Evolutionary conservation across 2,329 filamentous ascomycete species (phyloP).

Genomic region (Bertia moriformis): DNA sequence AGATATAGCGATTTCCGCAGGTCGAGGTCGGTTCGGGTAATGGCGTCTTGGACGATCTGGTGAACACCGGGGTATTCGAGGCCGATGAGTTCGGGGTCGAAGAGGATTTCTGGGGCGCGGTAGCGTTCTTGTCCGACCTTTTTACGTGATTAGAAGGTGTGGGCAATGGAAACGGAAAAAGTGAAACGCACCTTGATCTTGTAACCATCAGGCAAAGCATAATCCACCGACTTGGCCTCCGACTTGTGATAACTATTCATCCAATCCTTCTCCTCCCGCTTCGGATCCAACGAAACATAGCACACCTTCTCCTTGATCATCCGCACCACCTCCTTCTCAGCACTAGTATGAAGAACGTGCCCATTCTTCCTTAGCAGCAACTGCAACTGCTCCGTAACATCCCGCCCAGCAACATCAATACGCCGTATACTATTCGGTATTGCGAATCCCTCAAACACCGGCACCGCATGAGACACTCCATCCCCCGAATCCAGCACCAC

Average conservation of each 20-base stretch:
- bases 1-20: constrained; percentile 84
- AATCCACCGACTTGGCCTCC: constrained; percentile 63
- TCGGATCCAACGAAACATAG: constrained; percentile 81
- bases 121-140: constrained; percentile 87
- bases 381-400: constrained; percentile 93
- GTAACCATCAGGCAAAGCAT: constrained; percentile 80
- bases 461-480: constrained; percentile 91
- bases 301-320: constrained; percentile 91
- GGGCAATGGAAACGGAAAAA: neutral
- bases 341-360: constrained; percentile 90
- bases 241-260: constrained; percentile 62
- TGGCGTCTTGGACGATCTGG: constrained; percentile 93
- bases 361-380: constrained; percentile 79
- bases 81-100: constrained; percentile 92
- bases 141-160: neutral
- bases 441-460: constrained; percentile 94
- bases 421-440: constrained; percentile 89
- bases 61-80: constrained; percentile 94
- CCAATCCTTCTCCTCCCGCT: constrained; percentile 95
- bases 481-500: constrained; percentile 92
- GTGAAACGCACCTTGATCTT: constrained; percentile 60
- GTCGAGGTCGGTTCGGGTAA: constrained; percentile 88
- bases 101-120: constrained; percentile 89
- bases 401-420: constrained; percentile 89
- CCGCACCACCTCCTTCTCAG: constrained; percentile 97